Base-by-base conservation (phyloP, 208 protist genomes). In the Leishmania turanica region DNA sequence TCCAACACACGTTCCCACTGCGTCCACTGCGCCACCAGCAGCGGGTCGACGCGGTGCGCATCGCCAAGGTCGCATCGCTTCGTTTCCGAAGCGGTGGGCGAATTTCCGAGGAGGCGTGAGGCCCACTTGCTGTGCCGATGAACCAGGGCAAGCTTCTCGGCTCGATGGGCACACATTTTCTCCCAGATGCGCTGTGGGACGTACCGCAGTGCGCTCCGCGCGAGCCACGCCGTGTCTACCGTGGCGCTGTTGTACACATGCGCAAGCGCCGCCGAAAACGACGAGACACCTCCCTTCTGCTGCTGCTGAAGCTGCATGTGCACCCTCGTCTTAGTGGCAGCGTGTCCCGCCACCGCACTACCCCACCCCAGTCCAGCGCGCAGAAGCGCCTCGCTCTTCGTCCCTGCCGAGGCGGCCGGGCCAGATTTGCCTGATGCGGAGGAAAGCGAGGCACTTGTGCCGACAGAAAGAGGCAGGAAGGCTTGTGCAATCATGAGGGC, bases 171-270 rank as follows among this genome's bases (percentile, higher is more conserved):
- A 8, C 72, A 49, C 75, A 91, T 78, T 78, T 96, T 96, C 49
- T 93, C 89, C n/a, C 85, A 62, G 21, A 96, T 82, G n/a, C 92
- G 88, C 49, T 82, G 72, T 58, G 84, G 85, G 8, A 91, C 82
- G 37, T 69, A 74, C 2, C 91, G 91, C 77, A 96, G 81, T 13
- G 90, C 78, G 34, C 84, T 72, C n/a, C 93, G 90, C 17, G 90
- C 87, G 19, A 93, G 82, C 45, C 86, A 86, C 77, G 88, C 80
- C 27, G 79, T 75, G 79, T 96, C 93, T 68, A 94, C 80, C 13
- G 93, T 93, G 27, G 81, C 79, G 77, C 91, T 96, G 84, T 96
- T 96, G 76, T 88, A 90, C 11, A 79, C 82, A 9, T 49, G 56
- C 73, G 27, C 75, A 15, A 82, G 75, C 60, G 51, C 53, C 27